Conservation (phyloP, 1,284 basidiomycete species). For the Phlebopus sp. region DNA sequence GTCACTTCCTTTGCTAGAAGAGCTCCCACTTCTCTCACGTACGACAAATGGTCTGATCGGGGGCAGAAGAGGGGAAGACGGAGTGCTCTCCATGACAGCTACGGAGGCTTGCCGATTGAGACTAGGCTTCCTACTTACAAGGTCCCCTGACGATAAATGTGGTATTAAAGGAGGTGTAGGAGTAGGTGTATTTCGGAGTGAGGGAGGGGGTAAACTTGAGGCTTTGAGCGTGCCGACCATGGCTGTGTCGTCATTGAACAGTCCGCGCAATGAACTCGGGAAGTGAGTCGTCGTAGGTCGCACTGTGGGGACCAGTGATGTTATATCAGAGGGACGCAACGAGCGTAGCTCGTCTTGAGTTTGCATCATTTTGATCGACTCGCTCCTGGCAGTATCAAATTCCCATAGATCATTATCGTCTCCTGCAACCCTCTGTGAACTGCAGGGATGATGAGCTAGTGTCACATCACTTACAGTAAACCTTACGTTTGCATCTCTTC, state of each 20-base stretch:
- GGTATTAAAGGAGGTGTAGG: constrained; percentile 27
- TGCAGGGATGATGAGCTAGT: constrained; percentile 19
- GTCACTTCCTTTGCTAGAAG: constrained; percentile 39
- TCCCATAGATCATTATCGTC: constrained; percentile 66
- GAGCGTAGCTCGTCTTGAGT: constrained; percentile 16
- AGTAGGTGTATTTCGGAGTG: constrained; percentile 31
- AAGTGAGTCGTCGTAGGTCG: constrained; percentile 46
- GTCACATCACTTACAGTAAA: constrained; percentile 1
- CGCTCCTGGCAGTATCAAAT: constrained; percentile 69
- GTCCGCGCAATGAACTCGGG: constrained; percentile 66
- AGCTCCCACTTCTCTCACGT: constrained; percentile 49
- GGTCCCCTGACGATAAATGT: constrained; percentile 21
- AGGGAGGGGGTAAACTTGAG: constrained; percentile 28
- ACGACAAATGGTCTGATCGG: constrained; percentile 44
- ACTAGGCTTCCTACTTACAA: constrained; percentile 36
- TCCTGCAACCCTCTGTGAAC: constrained; percentile 30
- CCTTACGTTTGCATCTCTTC: constrained; percentile 55
- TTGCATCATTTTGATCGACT: constrained; percentile 25
- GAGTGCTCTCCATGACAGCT: constrained; percentile 40
- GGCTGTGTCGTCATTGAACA: constrained; percentile 58
- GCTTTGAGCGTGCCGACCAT: constrained; percentile 44
- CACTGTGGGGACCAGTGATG: constrained; percentile 43
- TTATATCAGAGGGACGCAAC: constrained; percentile 28
- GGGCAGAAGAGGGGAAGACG: constrained; percentile 34
- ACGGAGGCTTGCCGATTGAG: constrained; percentile 46